Evolutionary conservation across 805 yeast genomes (phyloP), one percentile per base, ranked within the genome.

Genomic region (Metschnikowia borealis): DNA sequence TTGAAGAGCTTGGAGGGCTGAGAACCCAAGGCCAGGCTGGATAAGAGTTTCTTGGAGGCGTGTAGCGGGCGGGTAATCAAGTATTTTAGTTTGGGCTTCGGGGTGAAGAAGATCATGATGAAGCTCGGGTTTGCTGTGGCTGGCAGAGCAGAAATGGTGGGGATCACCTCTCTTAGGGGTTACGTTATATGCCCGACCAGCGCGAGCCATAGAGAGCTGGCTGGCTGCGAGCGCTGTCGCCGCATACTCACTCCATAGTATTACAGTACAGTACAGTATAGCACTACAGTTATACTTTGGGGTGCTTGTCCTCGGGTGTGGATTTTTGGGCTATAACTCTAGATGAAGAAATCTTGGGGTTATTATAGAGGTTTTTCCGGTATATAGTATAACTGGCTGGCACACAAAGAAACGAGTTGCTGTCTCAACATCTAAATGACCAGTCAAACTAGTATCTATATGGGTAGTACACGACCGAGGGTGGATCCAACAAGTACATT

Each of bases 51-150:
- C 40, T 49, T 49, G 33, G 52, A 35, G 6, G 55, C 44, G 10
- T 52, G 59, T 23, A 56, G 50, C 42, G 52, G 56, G 20, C 60
- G 56, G 15, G 58, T 46, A 3, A 58, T 50, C n/a, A 58, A 42
- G 45, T 52, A 56, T 44, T 54, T 44, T 35, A 54, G 53, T 37
- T 50, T 39, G 11, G 54, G 57, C 36, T 50, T 53, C 15, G 57
- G 54, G 29, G 48, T 48, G 40, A 58, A 49, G 38, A 56, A 51
- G 38, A 46, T 51, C 60, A 56, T 56, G 37, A 11, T 18, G 26
- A 18, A 18, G 7, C 14, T 4, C 18, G 31, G n/a, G 18, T n/a
- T 20, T 20, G 40, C 32, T 29, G 33, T 39, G 43, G 21, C 17
- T 18, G 20, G 34, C 6, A n/a, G 21, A 26, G 14, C 31, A 14